Evolutionary conservation across 805 yeast species (phyloP), one percentile per base, ranked within the genome.

Genomic region (Saccharomycopsis amapae): DNA sequence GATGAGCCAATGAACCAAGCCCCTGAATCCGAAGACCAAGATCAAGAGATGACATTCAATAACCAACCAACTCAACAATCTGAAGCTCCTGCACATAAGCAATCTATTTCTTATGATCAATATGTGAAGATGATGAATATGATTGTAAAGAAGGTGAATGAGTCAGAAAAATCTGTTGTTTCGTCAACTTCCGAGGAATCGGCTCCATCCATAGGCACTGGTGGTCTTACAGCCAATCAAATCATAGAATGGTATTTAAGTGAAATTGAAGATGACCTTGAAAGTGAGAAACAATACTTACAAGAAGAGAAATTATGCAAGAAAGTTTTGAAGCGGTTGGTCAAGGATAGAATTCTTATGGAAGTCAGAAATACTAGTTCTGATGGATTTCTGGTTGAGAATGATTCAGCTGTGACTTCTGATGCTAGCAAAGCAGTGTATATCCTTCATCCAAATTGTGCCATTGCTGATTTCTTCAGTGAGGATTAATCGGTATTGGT

Each of bases 311-410:
- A 73, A 39, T 68, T 85, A 42, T 85, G 87, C 1, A 74, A 72
- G 55, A 90, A 87, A 63, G 96, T 93, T 12, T 66, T 93, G 58
- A 81, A 78, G 61, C 73, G 90, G 56, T 72, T 93, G 58, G 94
- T 81, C 18, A 84, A 83, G 59, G 96, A 89, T 59, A 77, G 85
- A 59, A 78, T 90, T 25, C 71, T 93, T 57, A 78, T 90, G 86
- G 75, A 70, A 52, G 71, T 84, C 26, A 73, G 67, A 46, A 71
- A 71, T 53, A 60, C 63, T 3, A 68, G 67, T 17, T 59, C 62
- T 30, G 75, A 75, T 7, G 72, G 71, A 19, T 60, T 66, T 23
- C 46, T 55, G 17, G n/a, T n/a, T n/a, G n/a, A n/a, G n/a, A 58
- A 56, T 24, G 45, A 48, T 10, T 56, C 54, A 2, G 55, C 52